Percentiles rank a stretch among this genome's conserved stretches.
Conservation (phyloP, 2,329 filamentous ascomycete genomes). For the Ceratocystis destructans region DNA sequence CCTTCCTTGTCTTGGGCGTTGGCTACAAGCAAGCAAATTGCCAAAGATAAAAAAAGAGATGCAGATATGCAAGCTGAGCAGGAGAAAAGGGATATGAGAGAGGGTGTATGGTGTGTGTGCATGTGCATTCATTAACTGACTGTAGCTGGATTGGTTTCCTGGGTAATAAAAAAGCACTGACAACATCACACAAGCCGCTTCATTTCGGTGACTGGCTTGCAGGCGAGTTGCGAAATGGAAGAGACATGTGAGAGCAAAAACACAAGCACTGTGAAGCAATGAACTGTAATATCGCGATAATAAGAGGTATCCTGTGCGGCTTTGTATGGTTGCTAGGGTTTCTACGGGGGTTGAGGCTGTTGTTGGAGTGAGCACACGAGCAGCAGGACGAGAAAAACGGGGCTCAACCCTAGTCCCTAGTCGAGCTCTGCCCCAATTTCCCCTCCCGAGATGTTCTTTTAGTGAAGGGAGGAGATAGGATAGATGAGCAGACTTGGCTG, state of each 20-base stretch:
- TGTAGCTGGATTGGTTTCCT: not conserved
- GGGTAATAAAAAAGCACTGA: not conserved
- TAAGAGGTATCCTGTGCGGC: not conserved
- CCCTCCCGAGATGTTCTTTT: no score
- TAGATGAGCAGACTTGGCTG: no score
- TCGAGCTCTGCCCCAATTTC: not conserved
- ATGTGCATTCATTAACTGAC: not conserved
- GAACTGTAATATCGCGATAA: not conserved
- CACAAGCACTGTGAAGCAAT: not conserved
- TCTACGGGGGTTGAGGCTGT: not conserved
- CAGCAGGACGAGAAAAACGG: not conserved
- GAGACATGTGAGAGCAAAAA: not conserved
- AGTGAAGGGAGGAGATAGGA: no score
- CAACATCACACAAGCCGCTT: not conserved
- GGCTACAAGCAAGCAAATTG: no score
- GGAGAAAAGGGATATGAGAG: not conserved
- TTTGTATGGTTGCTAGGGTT: not conserved
- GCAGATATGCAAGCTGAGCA: not conserved
- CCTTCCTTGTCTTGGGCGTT: no score
- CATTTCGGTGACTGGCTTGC: not conserved
- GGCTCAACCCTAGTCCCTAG: not conserved
- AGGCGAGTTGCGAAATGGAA: not conserved
- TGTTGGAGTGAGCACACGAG: not conserved
- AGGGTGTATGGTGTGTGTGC: not conserved
- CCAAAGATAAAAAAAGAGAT: not conserved